Conservation (phyloP, 2,329 filamentous ascomycete species). For the Aspergillus sp. region DNA sequence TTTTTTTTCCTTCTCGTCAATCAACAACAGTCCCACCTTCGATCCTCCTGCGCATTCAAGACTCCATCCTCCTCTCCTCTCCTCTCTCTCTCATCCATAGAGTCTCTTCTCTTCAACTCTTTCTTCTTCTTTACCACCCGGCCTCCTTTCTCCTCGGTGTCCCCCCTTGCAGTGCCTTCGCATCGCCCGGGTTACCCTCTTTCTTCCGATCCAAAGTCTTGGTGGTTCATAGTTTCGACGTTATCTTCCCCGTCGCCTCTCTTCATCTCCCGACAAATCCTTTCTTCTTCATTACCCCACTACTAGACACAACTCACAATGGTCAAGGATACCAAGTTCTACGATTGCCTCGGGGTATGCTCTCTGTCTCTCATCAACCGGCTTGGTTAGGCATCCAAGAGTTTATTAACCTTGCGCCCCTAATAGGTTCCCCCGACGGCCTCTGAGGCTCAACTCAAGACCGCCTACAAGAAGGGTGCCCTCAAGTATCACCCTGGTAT, state of each 20-base stretch:
- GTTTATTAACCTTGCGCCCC: constrained; percentile 24
- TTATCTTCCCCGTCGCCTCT: not conserved
- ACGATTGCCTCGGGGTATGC: constrained; percentile 49
- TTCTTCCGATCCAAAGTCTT: constrained; percentile 18
- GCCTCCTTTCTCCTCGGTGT: constrained; percentile 6
- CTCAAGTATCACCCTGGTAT: constrained; percentile 88
- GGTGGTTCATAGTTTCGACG: constrained; percentile 13
- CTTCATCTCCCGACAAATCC: not conserved
- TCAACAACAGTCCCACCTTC: constrained; percentile 12
- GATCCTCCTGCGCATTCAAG: constrained; percentile 12
- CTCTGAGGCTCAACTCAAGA: constrained; percentile 84
- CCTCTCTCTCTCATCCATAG: constrained; percentile 5
- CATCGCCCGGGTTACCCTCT: constrained; percentile 6
- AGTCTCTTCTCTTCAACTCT: constrained; percentile 9
- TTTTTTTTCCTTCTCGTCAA: constrained; percentile 10
- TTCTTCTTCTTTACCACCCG: constrained; percentile 7
- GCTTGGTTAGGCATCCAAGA: constrained; percentile 1
- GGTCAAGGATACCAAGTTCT: constrained; percentile 53
- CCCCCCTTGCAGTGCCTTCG: constrained; percentile 10
- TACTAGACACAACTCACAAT: constrained; percentile 36
- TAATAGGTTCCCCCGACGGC: constrained; percentile 72
- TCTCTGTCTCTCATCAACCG: not conserved
- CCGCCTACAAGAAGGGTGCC: constrained; percentile 90
- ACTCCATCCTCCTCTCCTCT: constrained; percentile 11
- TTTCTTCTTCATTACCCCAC: constrained; percentile 12